Base-by-base conservation (phyloP, 345 rosid genomes). In the Lenwebbia sp. region DNA sequence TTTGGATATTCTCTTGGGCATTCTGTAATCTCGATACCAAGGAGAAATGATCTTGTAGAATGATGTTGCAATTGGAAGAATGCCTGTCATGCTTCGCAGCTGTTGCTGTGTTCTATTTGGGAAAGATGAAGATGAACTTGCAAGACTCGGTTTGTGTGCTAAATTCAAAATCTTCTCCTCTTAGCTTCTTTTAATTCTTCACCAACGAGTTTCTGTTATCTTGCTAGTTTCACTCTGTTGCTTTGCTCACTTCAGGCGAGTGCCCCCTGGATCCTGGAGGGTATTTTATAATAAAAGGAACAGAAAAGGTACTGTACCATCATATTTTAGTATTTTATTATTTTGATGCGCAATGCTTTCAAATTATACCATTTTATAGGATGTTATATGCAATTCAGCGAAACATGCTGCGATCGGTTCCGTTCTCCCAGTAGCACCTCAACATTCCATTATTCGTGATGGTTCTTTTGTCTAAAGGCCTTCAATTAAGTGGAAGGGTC, bases 231-330 rank as follows among this genome's bases (percentile, higher is more conserved):
- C 21, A 41, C 50, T 17, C 81, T 84, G 51, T 37, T 76, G 76
- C 82, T 37, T 52, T 74, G 84, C 86, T 88, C 88, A 13, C 54
- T 87, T 86, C 81, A 97, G 99, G 99, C 88, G 99, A 97, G 91
- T 97, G 99, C 87, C 99, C 98, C 88, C 95, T 95, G 82, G 99
- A 97, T 87, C 98, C 99, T 82, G 99, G 99, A 83, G 99, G 99
- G 82, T 97, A 97, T 93, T 97, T 97, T 89, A 81, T 97, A 81
- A 92, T 95, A 78, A 97, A 96, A 89, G 99, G 99, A 86, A 91
- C 94, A 2, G 99, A 97, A 90, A 97, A 96, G 99, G 99, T 96
- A 55, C 22, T 28, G 21, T 57, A 25, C 40, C 85, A 33, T 49
- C 54, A 50, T 33, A 50, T 84, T 57, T 52, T 33, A 84, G 30